These are phyloP conservation scores for Blepharisma stoltei DNA, from an alignment of 73 alveolate species.

Conservation along the genomic window DNA sequence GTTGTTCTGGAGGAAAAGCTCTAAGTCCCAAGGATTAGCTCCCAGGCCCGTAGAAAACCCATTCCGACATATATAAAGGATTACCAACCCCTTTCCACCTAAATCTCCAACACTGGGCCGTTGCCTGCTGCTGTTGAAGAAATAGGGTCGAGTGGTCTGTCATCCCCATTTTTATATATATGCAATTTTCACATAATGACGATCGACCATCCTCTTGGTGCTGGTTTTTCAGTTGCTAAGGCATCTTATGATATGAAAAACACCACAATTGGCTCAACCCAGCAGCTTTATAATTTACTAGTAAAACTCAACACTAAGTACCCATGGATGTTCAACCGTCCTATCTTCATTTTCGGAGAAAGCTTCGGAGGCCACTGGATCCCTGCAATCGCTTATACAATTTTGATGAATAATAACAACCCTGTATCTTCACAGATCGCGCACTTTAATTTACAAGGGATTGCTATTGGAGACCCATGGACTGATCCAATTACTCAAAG, in stretches of 20 bases:
- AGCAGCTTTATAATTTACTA: slow-evolving; percentile 36
- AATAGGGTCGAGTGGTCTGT: no score
- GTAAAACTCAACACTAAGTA: slow-evolving; percentile 46
- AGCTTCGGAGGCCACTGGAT: slow-evolving; percentile 90
- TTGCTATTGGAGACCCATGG: slow-evolving; percentile 29
- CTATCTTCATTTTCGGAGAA: slow-evolving; percentile 79
- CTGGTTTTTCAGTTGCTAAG: slow-evolving; percentile 42
- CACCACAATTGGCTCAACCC: background rate
- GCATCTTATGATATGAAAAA: background rate
- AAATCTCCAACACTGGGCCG: no score
- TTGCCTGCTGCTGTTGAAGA: no score
- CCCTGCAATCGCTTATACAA: slow-evolving; percentile 63
- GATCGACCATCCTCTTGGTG: slow-evolving; percentile 58
- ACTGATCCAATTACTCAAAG: slow-evolving; percentile 22
- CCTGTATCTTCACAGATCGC: background rate
- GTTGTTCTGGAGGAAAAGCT: no score
- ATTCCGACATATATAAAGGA: no score
- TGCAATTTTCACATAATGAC: slow-evolving; percentile 49
- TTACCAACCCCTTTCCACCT: no score
- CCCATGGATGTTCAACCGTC: slow-evolving; percentile 35
- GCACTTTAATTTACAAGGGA: background rate
- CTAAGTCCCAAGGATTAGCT: no score
- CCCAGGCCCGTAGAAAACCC: no score
- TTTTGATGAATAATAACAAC: slow-evolving; percentile 11
- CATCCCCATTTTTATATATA: background rate